Evolutionary conservation across 2,329 filamentous ascomycete species (phyloP), one percentile per base, ranked within the genome.

Genomic region (Diaporthe vexans): DNA sequence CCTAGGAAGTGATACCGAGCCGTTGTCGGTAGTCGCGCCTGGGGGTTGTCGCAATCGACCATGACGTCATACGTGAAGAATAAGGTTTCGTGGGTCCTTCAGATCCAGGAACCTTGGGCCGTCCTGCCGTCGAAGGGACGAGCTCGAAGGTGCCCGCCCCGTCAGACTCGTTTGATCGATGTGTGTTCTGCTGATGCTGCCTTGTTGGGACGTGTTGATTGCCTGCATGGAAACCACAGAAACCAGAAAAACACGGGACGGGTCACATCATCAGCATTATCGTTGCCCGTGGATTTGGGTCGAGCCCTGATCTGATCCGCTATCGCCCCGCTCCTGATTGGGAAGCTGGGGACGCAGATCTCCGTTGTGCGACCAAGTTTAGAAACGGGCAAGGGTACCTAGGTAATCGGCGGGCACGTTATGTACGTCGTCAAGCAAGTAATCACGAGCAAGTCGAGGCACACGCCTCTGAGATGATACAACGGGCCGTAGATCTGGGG

Each of bases 61-160:
- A 67, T 67, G 61, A 67, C 61, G 61, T 67, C 61, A 67, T n/a
- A 3, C 13, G 46, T 26, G 26, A 37, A 21, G 46, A 24, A 37
- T 19, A 37, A 37, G 46, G 46, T 67, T 37, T 29, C 13, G 26
- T 43, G 54, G 19, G 29, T 29, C 19, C 26, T 19, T 15, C 11
- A 17, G n/a, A 21, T 21, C 24, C 13, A 40, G 58, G 33, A 33
- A 63, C 58, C 58, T 26, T 46, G 37, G 58, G 43, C 58, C 13
- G 35, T 11, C 10, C 35, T 7, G 35, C 35, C 35, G 35, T 37
- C 35, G 35, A 10, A 4, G 29, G 29, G 29, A 29, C 29, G 29
- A 29, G 29, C 29, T 29, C 29, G 29, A 4, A 29, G 2, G 2
- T 29, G 29, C 29, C 29, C 29, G 29, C 29, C 29, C 4, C 29